A percentile compares a stretch with the other conserved stretches of the same genome.
Evolutionary conservation across 805 yeast species (phyloP).

Genomic region (Hanseniaspora guilliermondii): DNA sequence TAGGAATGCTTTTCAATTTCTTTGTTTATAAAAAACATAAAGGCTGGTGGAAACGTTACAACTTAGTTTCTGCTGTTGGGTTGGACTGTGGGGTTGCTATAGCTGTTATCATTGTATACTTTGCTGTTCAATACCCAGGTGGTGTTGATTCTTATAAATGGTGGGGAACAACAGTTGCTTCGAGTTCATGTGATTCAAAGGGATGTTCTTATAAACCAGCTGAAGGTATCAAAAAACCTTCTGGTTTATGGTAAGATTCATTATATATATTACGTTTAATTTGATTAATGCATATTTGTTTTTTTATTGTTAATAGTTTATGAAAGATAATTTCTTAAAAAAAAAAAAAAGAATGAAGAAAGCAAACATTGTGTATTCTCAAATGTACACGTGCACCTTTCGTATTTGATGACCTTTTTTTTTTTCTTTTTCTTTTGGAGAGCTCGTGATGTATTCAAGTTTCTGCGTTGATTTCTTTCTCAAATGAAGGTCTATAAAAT

Average conservation of each 20-base stretch:
- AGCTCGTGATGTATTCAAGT: too few relatives aligned
- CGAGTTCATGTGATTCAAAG: conserved; percentile 30
- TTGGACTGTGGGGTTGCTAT: conserved; percentile 57
- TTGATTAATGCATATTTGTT: too few relatives aligned
- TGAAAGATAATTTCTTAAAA: too few relatives aligned
- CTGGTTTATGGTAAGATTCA: conserved; percentile 6
- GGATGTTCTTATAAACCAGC: conserved; percentile 12
- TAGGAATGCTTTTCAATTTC: conserved; percentile 48
- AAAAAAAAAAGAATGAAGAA: too few relatives aligned
- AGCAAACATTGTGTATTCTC: too few relatives aligned
- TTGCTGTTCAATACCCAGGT: conserved; percentile 36
- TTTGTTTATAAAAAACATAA: conserved; percentile 42
- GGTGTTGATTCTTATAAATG: conserved; percentile 32
- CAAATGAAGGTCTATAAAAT: too few relatives aligned
- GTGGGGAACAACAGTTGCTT: conserved; percentile 54
- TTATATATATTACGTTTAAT: too few relatives aligned
- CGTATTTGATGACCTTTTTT: too few relatives aligned
- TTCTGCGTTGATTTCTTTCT: too few relatives aligned
- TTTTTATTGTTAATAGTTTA: too few relatives aligned
- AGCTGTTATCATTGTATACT: conserved; percentile 46
- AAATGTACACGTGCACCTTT: too few relatives aligned
- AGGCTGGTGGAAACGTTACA: conserved; percentile 69
- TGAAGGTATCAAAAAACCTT: conserved; percentile 6
- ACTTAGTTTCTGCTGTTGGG: conserved; percentile 56
- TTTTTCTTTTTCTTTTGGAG: too few relatives aligned